A percentile compares a stretch with the other conserved stretches of the same genome.
phyloP scores from a whole-genome alignment of 169 alveolate genomes.

The Plasmodium blacklocki region DNA sequence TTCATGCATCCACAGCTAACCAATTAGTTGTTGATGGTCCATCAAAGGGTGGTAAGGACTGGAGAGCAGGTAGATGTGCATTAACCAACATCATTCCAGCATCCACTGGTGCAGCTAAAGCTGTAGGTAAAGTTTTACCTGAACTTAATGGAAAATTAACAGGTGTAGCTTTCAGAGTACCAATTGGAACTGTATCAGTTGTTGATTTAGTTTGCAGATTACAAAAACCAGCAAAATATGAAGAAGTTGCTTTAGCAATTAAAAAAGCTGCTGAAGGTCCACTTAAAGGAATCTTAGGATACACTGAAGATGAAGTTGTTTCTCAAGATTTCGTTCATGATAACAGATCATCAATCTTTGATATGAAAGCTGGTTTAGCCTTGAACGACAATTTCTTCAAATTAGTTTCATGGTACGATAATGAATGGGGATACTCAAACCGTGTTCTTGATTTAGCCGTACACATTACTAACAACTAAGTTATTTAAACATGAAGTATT shows the following conservation, averaged over 20 bases:
- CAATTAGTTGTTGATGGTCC: conserved; percentile 99
- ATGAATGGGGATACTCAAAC: conserved; percentile 99
- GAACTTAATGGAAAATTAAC: conserved; percentile 98
- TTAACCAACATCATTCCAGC: conserved; percentile 98
- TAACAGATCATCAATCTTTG: conserved; percentile 96
- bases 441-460: conserved; percentile 96
- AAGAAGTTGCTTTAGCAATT: conserved; percentile 94
- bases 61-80: conserved; percentile 99
- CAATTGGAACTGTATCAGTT: conserved; percentile 98
- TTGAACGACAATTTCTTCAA: conserved; percentile 97
- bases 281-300: conserved; percentile 96
- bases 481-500: neutral
- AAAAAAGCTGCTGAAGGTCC: conserved; percentile 96
- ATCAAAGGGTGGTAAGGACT: conserved; percentile 99
- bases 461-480: conserved; percentile 58
- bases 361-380: conserved; percentile 97
- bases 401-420: conserved; percentile 99
- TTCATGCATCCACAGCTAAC: conserved; percentile 99
- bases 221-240: conserved; percentile 96
- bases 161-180: conserved; percentile 99
- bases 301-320: conserved; percentile 97
- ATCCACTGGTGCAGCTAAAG: conserved; percentile 99
- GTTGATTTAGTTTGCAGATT: conserved; percentile 98
- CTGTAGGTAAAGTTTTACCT: conserved; percentile 99
- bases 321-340: conserved; percentile 97